These are phyloP conservation scores for Penicillium thymicola DNA, from an alignment of 2,329 filamentous ascomycete species.

Conservation along the genomic window DNA sequence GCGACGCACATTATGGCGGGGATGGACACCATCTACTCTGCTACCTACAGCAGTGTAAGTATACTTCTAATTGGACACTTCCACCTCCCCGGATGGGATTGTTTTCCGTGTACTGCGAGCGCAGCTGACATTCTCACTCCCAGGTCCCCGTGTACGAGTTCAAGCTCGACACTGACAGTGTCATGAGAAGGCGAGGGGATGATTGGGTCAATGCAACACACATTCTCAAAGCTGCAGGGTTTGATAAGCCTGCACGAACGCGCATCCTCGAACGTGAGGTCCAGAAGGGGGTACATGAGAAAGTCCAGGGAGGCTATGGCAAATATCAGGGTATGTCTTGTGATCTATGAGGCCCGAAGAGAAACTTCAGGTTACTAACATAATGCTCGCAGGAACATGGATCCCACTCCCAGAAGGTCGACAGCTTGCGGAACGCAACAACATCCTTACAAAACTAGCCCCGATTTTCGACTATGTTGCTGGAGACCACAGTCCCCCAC, in stretches of 20 bases:
- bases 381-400: constrained; percentile 70
- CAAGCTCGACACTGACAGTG: constrained; percentile 83
- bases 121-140: constrained; percentile 1
- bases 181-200: constrained; percentile 90
- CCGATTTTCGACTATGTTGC: constrained; percentile 88
- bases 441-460: constrained; percentile 74
- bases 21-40: constrained; percentile 56
- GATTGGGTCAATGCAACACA: constrained; percentile 99
- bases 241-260: constrained; percentile 93
- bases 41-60: constrained; percentile 62
- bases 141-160: constrained; percentile 95
- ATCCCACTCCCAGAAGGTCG: constrained; percentile 82
- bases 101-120: neutral
- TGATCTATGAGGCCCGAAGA: neutral
- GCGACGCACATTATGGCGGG: constrained; percentile 33
- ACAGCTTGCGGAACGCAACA: constrained; percentile 79
- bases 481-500: constrained; percentile 83
- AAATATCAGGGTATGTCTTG: constrained; percentile 80
- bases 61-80: neutral
- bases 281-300: constrained; percentile 93
- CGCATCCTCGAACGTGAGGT: constrained; percentile 95
- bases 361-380: constrained; percentile 3
- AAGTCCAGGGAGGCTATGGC: constrained; percentile 96
- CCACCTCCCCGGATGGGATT: neutral
- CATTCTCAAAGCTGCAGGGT: constrained; percentile 93